Conservation (phyloP, 2,329 filamentous ascomycete genomes). For the Exophiala sp. region DNA sequence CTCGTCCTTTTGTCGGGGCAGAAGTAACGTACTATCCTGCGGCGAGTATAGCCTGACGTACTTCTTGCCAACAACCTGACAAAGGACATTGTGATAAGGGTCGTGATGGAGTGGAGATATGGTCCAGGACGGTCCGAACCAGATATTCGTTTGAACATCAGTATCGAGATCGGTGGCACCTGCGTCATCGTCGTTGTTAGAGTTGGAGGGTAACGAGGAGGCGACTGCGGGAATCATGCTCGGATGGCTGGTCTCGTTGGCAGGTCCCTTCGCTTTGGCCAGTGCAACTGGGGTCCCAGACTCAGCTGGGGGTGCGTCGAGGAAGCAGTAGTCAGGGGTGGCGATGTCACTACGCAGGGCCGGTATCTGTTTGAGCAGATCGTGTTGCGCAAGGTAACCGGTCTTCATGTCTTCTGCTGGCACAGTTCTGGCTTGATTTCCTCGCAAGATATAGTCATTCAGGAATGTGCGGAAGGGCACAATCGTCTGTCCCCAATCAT, state of each 20-base stretch:
- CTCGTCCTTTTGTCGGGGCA: constrained; percentile 52
- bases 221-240: constrained; percentile 21
- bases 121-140: constrained; percentile 84
- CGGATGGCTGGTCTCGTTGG: constrained; percentile 8
- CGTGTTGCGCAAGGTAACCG: constrained; percentile 89
- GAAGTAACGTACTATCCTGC: constrained; percentile 53
- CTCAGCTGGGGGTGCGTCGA: constrained; percentile 57
- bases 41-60: constrained; percentile 88
- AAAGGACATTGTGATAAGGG: constrained; percentile 87
- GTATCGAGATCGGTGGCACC: constrained; percentile 17
- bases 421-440: background rate
- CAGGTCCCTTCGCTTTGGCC: constrained; percentile 31
- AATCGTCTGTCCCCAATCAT: constrained; percentile 58
- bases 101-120: constrained; percentile 93
- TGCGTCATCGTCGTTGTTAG: constrained; percentile 1
- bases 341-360: constrained; percentile 69
- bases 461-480: constrained; percentile 72
- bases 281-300: constrained; percentile 45
- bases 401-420: constrained; percentile 36
- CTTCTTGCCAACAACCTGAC: constrained; percentile 84
- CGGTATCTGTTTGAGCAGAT: constrained; percentile 80
- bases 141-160: constrained; percentile 68
- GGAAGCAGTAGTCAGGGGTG: constrained; percentile 82
- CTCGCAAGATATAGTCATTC: constrained; percentile 53
- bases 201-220: too few species aligned